Percentiles rank a stretch among this genome's conserved stretches.
These are phyloP conservation scores for Borovskyia barvae DNA, from an alignment of 208 protist species.

Conservation along the genomic window DNA sequence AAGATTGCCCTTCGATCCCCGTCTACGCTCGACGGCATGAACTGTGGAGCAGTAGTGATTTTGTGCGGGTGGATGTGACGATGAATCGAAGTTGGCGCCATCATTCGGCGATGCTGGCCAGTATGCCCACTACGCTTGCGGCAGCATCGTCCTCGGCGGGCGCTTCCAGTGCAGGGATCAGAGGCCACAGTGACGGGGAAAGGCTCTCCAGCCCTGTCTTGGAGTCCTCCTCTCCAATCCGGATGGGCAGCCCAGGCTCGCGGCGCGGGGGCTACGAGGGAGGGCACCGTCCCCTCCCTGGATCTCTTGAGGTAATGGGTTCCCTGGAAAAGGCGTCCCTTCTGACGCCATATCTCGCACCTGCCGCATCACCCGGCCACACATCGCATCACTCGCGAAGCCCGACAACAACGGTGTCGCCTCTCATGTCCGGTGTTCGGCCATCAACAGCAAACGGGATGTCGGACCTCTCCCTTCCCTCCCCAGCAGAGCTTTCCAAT, in stretches of 20 bases:
- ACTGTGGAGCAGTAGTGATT: slow-evolving; percentile 32
- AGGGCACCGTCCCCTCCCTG: slow-evolving; percentile 8
- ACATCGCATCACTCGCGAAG: slow-evolving; percentile 3
- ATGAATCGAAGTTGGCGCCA: slow-evolving; percentile 28
- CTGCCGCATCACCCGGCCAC: slow-evolving; percentile 1
- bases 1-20: slow-evolving; percentile 25
- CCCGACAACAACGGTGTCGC: slow-evolving; percentile 1
- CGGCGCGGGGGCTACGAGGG: slow-evolving; percentile 10
- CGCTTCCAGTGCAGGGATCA: no score
- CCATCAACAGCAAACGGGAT: slow-evolving; percentile 14
- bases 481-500: slow-evolving; percentile 13
- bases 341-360: slow-evolving; percentile 26
- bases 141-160: neutral
- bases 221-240: slow-evolving; percentile 21
- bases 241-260: slow-evolving; percentile 3
- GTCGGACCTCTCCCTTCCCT: slow-evolving; percentile 16
- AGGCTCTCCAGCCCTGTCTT: neutral
- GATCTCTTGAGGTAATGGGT: slow-evolving; percentile 14
- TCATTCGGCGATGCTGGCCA: slow-evolving; percentile 5
- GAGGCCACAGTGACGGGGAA: neutral
- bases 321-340: slow-evolving; percentile 29
- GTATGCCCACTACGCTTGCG: no score
- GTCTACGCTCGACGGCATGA: slow-evolving; percentile 4
- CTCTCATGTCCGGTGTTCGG: slow-evolving; percentile 3
- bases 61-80: slow-evolving; percentile 33